Percentiles rank a stretch among this genome's conserved stretches.
Conservation (phyloP, 306 rosid genomes). For the Erythrophleum fordii region DNA sequence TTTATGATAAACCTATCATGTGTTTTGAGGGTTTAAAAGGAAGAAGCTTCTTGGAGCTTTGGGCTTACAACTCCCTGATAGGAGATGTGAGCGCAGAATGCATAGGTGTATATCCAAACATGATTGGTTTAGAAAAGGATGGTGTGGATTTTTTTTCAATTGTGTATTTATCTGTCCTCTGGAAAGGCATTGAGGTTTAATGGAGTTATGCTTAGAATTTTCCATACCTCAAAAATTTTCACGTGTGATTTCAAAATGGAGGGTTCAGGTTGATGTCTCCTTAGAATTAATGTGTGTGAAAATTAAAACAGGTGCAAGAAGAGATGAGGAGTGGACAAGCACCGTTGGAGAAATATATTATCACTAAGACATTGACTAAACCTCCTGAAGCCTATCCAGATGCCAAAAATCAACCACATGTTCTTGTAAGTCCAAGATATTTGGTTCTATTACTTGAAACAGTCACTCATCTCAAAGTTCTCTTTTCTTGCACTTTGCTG, state of each 20-base stretch:
- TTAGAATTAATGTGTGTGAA: constrained; percentile 34
- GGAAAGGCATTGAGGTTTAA: constrained; percentile 14
- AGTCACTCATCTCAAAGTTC: not conserved
- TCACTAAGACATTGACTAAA: constrained; percentile 91
- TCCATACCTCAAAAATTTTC: not conserved
- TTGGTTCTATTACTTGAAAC: constrained; percentile 18
- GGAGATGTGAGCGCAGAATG: constrained; percentile 15
- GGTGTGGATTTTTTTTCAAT: not conserved
- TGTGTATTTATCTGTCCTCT: constrained; percentile 29
- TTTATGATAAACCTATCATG: constrained; percentile 20
- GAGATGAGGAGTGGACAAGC: constrained; percentile 90
- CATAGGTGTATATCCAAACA: constrained; percentile 25
- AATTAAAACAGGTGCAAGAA: constrained; percentile 77
- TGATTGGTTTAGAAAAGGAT: constrained; percentile 16
- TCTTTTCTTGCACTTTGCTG: constrained; percentile 12
- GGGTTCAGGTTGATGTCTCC: constrained; percentile 29
- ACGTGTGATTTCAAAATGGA: not conserved
- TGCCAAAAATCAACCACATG: constrained; percentile 98
- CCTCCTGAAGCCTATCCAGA: constrained; percentile 96
- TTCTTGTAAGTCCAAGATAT: constrained; percentile 66
- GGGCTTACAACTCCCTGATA: constrained; percentile 5
- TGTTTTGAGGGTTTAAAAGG: constrained; percentile 27
- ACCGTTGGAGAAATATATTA: constrained; percentile 82
- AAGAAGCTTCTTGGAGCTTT: constrained; percentile 27
- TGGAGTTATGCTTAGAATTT: constrained; percentile 13